These are phyloP conservation scores for Hansenula sp. DNA, from an alignment of 1,139 yeast species.

Conservation along the genomic window DNA sequence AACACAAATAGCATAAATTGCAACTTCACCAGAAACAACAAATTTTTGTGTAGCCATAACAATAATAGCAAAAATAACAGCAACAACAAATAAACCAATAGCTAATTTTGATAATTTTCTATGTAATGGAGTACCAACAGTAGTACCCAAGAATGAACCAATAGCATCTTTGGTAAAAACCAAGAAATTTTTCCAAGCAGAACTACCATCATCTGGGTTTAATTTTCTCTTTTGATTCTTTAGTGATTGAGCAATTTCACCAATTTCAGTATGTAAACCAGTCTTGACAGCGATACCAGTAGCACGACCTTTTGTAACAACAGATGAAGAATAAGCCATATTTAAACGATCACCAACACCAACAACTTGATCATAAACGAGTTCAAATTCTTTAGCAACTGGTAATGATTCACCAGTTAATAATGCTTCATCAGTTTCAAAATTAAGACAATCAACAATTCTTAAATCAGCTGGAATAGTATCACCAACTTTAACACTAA, in stretches of 20 bases:
- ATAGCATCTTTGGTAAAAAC: conserved; percentile 44
- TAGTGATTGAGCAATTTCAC: conserved; percentile 67
- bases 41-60: conserved; percentile 78
- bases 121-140: conserved; percentile 74
- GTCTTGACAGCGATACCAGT: conserved; percentile 63
- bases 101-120: conserved; percentile 68
- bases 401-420: conserved; percentile 82
- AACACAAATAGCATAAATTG: conserved; percentile 78
- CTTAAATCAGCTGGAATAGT: conserved; percentile 78
- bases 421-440: conserved; percentile 78
- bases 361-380: conserved; percentile 39
- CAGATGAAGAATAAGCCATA: conserved; percentile 67
- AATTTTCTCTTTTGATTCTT: conserved; percentile 33
- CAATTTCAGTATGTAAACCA: conserved; percentile 72
- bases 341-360: conserved; percentile 78
- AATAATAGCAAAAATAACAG: conserved; percentile 71
- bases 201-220: conserved; percentile 45
- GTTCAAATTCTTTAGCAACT: conserved; percentile 49
- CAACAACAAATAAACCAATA: conserved; percentile 59
- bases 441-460: conserved; percentile 54
- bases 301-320: conserved; percentile 76
- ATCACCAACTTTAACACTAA: conserved; percentile 66
- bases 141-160: conserved; percentile 70
- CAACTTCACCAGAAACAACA: conserved; percentile 63
- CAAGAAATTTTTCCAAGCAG: conserved; percentile 27